Evolutionary conservation across 148 eudicot genomes (phyloP).

Genomic region (Diospyros lotus): DNA sequence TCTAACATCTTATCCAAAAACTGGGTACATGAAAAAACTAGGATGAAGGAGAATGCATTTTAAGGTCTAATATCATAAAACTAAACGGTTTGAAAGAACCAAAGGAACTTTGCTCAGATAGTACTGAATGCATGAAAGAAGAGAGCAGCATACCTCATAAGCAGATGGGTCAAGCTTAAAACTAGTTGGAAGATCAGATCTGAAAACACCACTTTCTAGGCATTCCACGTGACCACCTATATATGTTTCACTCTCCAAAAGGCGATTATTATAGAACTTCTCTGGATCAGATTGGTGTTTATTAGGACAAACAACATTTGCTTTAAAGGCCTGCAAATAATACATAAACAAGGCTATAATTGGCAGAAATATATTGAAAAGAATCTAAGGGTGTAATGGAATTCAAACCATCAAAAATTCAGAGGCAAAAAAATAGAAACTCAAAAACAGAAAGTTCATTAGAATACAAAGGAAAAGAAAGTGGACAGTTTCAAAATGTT

Average conservation of each 20-base stretch:
- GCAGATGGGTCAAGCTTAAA: conserved; percentile 98
- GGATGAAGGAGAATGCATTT: not conserved
- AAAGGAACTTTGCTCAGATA: conserved; percentile 1
- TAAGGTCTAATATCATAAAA: not conserved
- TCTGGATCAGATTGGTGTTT: conserved; percentile 96
- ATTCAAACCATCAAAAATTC: not conserved
- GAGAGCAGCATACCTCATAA: conserved; percentile 54
- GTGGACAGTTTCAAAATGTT: not conserved
- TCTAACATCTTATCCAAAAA: too few relatives aligned
- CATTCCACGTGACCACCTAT: conserved; percentile 99
- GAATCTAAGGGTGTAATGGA: not conserved
- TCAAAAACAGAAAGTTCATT: not conserved
- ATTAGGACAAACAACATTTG: conserved; percentile 94
- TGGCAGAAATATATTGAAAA: not conserved
- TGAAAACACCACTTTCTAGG: conserved; percentile 98
- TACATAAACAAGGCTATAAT: conserved; percentile 6
- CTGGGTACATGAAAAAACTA: too few relatives aligned
- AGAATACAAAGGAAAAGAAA: not conserved
- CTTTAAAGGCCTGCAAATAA: conserved; percentile 71
- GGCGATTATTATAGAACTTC: conserved; percentile 67
- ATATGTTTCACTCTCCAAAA: conserved; percentile 98
- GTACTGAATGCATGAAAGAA: too few relatives aligned
- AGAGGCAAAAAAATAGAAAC: not conserved
- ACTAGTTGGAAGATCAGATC: conserved; percentile 96
- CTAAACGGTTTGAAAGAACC: not conserved